These are phyloP conservation scores for Chaetothyriales sp. DNA, from an alignment of 2,329 filamentous ascomycete genomes.

Conservation along the genomic window DNA sequence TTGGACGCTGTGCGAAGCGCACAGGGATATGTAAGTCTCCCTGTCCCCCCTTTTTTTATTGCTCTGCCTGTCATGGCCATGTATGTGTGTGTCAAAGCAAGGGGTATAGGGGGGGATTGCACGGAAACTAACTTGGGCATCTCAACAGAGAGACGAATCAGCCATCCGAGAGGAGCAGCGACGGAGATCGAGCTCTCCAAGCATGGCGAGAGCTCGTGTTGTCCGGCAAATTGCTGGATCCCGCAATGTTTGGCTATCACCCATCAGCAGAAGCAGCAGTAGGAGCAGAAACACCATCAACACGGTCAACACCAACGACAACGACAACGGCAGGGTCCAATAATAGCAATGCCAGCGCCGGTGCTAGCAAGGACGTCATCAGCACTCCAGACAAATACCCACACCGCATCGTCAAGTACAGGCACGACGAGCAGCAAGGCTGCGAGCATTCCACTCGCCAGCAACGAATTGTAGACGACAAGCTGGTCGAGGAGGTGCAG, in stretches of 20 bases:
- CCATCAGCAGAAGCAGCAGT: no score
- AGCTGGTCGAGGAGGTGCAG: background rate
- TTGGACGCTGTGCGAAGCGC: background rate
- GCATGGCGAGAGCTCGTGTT: background rate
- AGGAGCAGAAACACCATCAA: background rate
- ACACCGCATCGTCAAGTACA: background rate
- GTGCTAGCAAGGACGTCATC: background rate
- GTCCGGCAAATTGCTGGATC: background rate
- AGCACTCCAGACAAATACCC: background rate
- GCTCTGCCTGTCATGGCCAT: background rate
- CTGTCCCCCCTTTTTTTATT: background rate
- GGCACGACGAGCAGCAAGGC: background rate
- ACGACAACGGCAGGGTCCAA: no score
- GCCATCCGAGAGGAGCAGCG: background rate
- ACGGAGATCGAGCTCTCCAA: background rate
- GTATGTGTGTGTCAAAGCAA: no score
- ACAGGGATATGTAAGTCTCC: background rate
- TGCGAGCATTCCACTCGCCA: background rate
- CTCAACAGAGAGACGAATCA: no score
- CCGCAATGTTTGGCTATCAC: background rate
- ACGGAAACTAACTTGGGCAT: no score
- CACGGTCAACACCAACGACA: background rate
- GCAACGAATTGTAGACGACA: background rate
- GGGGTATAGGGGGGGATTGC: no score
- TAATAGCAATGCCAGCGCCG: background rate